Evolutionary conservation across 2,329 filamentous ascomycete genomes (phyloP), one percentile per base, ranked within the genome.

Genomic region (Claviceps quebecensis): DNA sequence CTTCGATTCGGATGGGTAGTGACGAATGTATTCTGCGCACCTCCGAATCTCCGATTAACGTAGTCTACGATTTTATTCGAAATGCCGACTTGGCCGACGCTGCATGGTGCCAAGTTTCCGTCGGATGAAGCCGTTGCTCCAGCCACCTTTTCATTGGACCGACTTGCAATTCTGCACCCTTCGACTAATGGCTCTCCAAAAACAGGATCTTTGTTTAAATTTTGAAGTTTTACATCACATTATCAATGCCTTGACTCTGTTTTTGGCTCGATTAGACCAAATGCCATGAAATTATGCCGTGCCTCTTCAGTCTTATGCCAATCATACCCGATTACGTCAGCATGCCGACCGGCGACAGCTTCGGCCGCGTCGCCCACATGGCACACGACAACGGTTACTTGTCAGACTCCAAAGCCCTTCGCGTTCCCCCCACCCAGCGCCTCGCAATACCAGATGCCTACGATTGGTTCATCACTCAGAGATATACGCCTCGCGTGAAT

Each of bases 321-420:
- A 22, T 23, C 16, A 37, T 37, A 34, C 19, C 39, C 40, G 51
- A 43, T 53, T 53, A 53, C 44, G 51, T 53, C 48, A 53, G 48
- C 51, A 40, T 11, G 11, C 29, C 29, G 29, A n/a, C n/a, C n/a
- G n/a, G n/a, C n/a, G n/a, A 38, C 4, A 39, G 48, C 44, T 34
- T 47, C 38, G 51, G 48, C 39, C 44, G 43, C 39, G 51, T 47
- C 38, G 51, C 48, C 29, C 9, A 34, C 29, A 34, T 34, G 29
- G 29, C 29, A 34, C 29, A 29, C 29, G 8, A 29, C 29, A 29
- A 29, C 29, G 8, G 8, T 3, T 3, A 29, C 29, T 11, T 8
- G 9, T 9, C 8, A 34, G 9, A 45, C 26, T 38, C n/a, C 16
- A 34, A 39, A 45, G 40, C 34, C 9, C 22, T 23, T 26, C 47